Evolutionary conservation across 352 stramenopile species (phyloP).

Genomic region (Pythium pyrilobum): DNA sequence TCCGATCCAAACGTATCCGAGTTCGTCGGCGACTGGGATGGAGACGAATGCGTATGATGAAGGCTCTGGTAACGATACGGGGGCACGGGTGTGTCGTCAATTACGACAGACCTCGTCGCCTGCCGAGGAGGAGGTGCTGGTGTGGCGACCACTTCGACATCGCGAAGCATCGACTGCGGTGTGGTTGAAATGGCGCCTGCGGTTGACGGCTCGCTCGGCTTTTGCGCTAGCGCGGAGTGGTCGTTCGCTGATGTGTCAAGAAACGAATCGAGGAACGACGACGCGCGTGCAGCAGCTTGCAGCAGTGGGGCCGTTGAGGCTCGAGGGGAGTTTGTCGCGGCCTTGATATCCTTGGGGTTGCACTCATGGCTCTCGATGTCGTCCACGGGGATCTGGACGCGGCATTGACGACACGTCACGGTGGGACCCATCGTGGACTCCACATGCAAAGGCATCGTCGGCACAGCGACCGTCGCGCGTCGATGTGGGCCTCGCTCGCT

Average conservation of each 20-base stretch:
- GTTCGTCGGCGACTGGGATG: neutral
- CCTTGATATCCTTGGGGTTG: slow-evolving; percentile 17
- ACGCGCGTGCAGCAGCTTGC: slow-evolving; percentile 9
- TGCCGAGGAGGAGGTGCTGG: neutral
- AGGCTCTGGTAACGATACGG: slow-evolving; percentile 13
- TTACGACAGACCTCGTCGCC: too few relatives aligned
- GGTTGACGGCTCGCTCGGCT: slow-evolving; percentile 1
- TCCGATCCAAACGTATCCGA: neutral
- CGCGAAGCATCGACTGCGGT: neutral
- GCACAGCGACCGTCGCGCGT: slow-evolving; percentile 5
- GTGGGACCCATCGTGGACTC: slow-evolving; percentile 14
- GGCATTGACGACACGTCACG: slow-evolving; percentile 53
- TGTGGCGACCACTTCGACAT: neutral
- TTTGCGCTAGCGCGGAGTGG: slow-evolving; percentile 1
- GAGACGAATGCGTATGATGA: slow-evolving; percentile 1
- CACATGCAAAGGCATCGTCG: neutral
- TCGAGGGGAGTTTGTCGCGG: slow-evolving; percentile 8
- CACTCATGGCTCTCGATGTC: slow-evolving; percentile 67
- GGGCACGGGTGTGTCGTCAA: neutral
- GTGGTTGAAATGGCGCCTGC: neutral
- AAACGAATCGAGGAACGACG: slow-evolving; percentile 37
- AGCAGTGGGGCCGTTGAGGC: neutral
- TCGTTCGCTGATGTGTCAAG: slow-evolving; percentile 16
- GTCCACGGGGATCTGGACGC: slow-evolving; percentile 42
- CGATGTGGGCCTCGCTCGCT: slow-evolving; percentile 26